Percentiles rank a stretch among this genome's conserved stretches.
Conservation (phyloP, 208 protist species). For the Acanthamoeba culbertsoni region DNA sequence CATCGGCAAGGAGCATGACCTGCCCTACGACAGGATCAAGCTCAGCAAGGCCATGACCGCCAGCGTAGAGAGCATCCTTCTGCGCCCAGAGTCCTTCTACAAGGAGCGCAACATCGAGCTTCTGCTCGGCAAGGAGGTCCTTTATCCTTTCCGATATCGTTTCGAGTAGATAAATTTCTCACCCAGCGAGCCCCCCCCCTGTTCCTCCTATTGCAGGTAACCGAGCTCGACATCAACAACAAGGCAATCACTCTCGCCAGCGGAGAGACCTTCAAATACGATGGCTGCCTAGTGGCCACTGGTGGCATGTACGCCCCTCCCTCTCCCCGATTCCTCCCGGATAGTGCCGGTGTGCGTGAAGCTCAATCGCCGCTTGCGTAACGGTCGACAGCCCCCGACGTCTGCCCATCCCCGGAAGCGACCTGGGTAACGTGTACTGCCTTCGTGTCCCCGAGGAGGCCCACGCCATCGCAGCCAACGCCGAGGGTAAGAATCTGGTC, state of each 20-base stretch:
- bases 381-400: neutral
- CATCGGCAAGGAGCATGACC: constrained; percentile 61
- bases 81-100: constrained; percentile 49
- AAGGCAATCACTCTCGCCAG: constrained; percentile 38
- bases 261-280: constrained; percentile 51
- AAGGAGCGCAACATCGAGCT: constrained; percentile 43
- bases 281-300: constrained; percentile 35
- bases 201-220: no score
- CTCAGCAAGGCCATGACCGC: constrained; percentile 68
- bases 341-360: neutral
- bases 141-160: no score
- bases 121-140: constrained; percentile 39
- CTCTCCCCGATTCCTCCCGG: neutral
- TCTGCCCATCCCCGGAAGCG: neutral
- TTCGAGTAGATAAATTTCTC: no score
- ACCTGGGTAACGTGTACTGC: neutral
- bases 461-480: neutral
- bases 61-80: constrained; percentile 33
- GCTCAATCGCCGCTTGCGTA: no score
- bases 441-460: constrained; percentile 57
- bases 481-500: constrained; percentile 63
- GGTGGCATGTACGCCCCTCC: constrained; percentile 34
- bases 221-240: constrained; percentile 40
- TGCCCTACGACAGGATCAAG: constrained; percentile 73
- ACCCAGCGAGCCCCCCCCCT: no score